Evolutionary conservation across 495 filamentous ascomycete genomes (phyloP).

Genomic region (Neurospora sp.): DNA sequence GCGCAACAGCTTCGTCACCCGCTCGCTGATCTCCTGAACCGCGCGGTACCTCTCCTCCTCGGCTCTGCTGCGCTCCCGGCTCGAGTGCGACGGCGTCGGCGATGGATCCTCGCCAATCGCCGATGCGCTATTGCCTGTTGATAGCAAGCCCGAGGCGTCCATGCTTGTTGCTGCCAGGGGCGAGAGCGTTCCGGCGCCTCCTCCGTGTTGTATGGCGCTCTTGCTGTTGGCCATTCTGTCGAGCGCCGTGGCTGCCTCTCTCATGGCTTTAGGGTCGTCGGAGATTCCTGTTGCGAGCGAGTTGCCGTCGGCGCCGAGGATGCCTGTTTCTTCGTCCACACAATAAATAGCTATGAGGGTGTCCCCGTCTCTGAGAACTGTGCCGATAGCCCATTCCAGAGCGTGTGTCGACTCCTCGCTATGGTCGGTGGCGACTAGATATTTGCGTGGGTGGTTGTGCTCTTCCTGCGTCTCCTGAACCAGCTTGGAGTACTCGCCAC

Average conservation of each 20-base stretch:
- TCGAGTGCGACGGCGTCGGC: conserved; percentile 26
- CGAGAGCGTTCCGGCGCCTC: conserved; percentile 5
- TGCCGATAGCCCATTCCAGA: conserved; percentile 93
- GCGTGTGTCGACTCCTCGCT: conserved; percentile 91
- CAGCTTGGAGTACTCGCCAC: conserved; percentile 70
- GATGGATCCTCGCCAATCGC: conserved; percentile 17
- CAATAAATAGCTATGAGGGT: conserved; percentile 88
- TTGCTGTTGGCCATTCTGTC: conserved; percentile 30
- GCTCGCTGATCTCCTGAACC: conserved; percentile 63
- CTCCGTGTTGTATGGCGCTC: conserved; percentile 15
- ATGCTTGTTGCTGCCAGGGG: neutral
- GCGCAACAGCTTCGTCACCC: conserved; percentile 71
- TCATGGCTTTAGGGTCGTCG: conserved; percentile 51
- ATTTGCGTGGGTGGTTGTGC: conserved; percentile 69
- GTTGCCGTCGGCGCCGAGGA: conserved; percentile 22
- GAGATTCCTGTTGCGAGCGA: conserved; percentile 7
- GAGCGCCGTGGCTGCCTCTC: conserved; percentile 55
- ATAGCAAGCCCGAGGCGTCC: conserved; percentile 13
- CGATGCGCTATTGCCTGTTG: conserved; percentile 13
- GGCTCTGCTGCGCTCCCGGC: conserved; percentile 38
- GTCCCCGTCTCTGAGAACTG: conserved; percentile 88
- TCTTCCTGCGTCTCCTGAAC: conserved; percentile 64
- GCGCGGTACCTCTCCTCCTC: conserved; percentile 72
- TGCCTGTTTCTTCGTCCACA: conserved; percentile 72
- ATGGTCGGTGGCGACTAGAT: conserved; percentile 85